Evolutionary conservation across 306 rosid species (phyloP), one percentile per base, ranked within the genome.

Genomic region (Macrotyloma uniflorum): DNA sequence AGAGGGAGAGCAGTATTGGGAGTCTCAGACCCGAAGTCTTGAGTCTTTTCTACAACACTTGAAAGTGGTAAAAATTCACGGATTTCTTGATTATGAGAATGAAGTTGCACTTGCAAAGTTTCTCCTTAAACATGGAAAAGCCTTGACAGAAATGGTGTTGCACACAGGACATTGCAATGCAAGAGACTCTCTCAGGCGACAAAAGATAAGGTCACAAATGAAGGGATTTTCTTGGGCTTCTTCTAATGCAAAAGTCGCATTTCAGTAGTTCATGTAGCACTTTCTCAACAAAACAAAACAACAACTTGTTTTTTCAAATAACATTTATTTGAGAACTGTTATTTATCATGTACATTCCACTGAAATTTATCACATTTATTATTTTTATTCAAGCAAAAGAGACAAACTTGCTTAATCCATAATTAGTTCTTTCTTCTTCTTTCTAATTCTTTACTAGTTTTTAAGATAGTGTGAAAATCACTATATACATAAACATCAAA

Each of bases 211-310:
- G 85, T 88, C 91, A 6, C 93, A 87, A 64, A 76, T 91, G 85
- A 87, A 84, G 94, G 93, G 90, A 20, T 91, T 91, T 55, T 88
- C 96, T 83, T 85, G 91, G 85, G 97, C 94, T 85, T 89, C 91
- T 79, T 84, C 97, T 35, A 88, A 85, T 84, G 96, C 96, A 45
- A 91, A 85, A 86, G 80, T 94, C 49, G 43, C 76, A n/a, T 89
- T 89, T 84, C 87, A 22, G 38, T 88, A 78, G 82, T 38, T 32
- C 35, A 28, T 2, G 22, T 5, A n/a, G 26, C 46, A 36, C 67
- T 16, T 47, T 73, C 49, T 32, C 11, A 19, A 13, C 23, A 20
- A 13, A n/a, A 47, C 5, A 47, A 5, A 16, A 50, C 0, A 50
- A 22, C 42, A 9, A 4, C 75, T 55, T 47, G 42, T 15, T 16